Base-by-base conservation (phyloP, 768 basidiomycete species). In the Lentinula lateritia region DNA sequence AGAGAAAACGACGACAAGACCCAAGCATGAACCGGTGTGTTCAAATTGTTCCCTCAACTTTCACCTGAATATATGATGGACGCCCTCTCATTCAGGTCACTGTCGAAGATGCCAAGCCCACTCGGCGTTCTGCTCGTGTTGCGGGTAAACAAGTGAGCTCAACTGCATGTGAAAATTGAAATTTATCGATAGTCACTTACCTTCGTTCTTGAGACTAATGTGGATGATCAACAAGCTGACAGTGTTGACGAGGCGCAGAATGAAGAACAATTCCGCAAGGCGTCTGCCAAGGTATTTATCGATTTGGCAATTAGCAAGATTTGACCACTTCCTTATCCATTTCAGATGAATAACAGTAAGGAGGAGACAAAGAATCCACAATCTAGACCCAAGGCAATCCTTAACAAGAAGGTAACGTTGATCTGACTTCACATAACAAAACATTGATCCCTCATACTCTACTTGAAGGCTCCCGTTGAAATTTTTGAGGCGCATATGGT, bases 101-200 rank as follows among this genome's bases (percentile, higher is more conserved):
- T 41, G 63, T 62, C 18, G 61, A 28, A 42, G 62, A 61, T 45
- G 59, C 16, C 39, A 50, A 63, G 54, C 53, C 68, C 6, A 20
- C 52, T 12, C 46, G 61, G 43, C 39, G 60, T 52, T 55, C 58
- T 20, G 54, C 60, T 46, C 61, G 63, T 38, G 23, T 60, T 28
- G 60, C 57, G 8, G 62, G 61, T 36, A 65, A 48, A 38, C 61
- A 32, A 57, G 41, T 38, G 7, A 36, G 43, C 9, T 50, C 6
- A 6, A 23, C 32, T 16, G 38, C 43, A 12, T 42, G 8, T 2
- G 16, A 13, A 23, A 20, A 6, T 15, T 41, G 7, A 53, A 36
- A 18, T 16, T 28, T 45, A 16, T 16, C 50, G 38, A 55, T 36
- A n/a, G n/a, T 32, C 35, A 50, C 36, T 1, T n/a, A 35, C 2